Conservation (phyloP, 2,329 filamentous ascomycete genomes). For the Dactylellina leptospora region DNA sequence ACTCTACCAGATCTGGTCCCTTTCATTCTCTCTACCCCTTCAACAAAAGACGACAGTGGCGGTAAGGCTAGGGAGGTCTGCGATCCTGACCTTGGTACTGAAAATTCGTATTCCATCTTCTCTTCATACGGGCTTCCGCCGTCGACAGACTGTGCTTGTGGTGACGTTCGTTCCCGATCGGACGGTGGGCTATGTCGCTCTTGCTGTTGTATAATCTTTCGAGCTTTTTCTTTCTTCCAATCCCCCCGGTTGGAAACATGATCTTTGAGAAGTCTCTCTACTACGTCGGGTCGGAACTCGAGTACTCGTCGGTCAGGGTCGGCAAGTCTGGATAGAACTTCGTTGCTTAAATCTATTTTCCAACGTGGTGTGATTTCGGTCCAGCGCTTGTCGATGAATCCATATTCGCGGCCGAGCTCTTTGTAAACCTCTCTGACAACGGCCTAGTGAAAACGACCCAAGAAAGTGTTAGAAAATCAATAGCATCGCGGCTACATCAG, state of each 20-base stretch:
- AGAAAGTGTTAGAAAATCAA: constrained; percentile 13
- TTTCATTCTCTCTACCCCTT: constrained; percentile 43
- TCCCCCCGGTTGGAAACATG: constrained; percentile 48
- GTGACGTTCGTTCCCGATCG: constrained; percentile 29
- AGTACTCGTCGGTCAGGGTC: constrained; percentile 46
- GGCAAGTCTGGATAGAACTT: constrained; percentile 37
- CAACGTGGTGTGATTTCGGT: constrained; percentile 51
- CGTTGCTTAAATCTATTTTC: constrained; percentile 50
- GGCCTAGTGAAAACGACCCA: constrained; percentile 9
- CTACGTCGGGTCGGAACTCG: constrained; percentile 38
- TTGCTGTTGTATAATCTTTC: constrained; percentile 38
- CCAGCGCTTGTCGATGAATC: constrained; percentile 53
- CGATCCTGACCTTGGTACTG: constrained; percentile 21
- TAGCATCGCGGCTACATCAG: no score
- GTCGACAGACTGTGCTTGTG: constrained; percentile 8
- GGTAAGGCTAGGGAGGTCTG: constrained; percentile 8
- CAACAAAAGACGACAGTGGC: constrained; percentile 32
- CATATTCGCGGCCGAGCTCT: constrained; percentile 51
- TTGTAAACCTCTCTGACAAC: constrained; percentile 51
- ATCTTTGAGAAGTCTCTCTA: constrained; percentile 45
- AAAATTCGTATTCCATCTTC: constrained; percentile 35
- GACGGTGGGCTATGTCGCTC: constrained; percentile 21
- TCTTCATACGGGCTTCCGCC: constrained; percentile 34
- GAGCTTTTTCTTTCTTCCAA: constrained; percentile 49
- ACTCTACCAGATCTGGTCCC: background rate